Base-by-base conservation (phyloP, 2,329 filamentous ascomycete genomes). In the Nakataea oryzae region DNA sequence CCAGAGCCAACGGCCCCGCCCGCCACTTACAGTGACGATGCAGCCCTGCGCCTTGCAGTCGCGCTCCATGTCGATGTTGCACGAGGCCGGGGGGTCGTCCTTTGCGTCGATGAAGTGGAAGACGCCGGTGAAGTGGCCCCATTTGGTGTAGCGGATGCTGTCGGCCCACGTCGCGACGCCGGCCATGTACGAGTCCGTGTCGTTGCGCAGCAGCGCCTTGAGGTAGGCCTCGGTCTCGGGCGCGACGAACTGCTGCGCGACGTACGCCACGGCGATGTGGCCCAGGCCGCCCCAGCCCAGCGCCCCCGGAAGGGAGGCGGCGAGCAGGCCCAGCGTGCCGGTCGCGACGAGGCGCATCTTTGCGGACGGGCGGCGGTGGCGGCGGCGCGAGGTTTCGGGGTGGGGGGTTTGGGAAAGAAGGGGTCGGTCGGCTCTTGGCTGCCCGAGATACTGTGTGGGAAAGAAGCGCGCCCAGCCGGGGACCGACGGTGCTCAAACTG, bases 51-150 rank as follows among this genome's bases (percentile, higher is more conserved):
- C 75, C 65, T 85, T 82, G 75, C 86, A 89, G 74, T 88, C 86
- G 61, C 86, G 81, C 28, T 77, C 74, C 63, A 80, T 79, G 67
- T 83, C 78, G 65, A 88, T 80, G 64, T 77, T 78, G 74, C 86
- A 88, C 57, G 72, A 75, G 21, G 69, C 68, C 1, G 86, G 86
- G 62, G 86, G 86, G 67, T 74, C 72, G 73, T 89, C 86, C 68
- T 86, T 80, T 63, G 86, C 85, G 70, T 88, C 86, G 73, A 89
- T 88, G 74, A 85, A 89, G 77, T 89, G 86, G 72, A 86, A 87
- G 41, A 79, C 80, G 65, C 78, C 82, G 11, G 81, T 84, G 72
- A 84, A 88, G 50, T 78, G 77, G 17, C 84, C 85, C 75, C 82
- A 86, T 71, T 80, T 78, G 9, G 83, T 86, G 74, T 88, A 88